Evolutionary conservation across 1,284 basidiomycete genomes (phyloP), one percentile per base, ranked within the genome.

Genomic region (Pterulicium gracile): DNA sequence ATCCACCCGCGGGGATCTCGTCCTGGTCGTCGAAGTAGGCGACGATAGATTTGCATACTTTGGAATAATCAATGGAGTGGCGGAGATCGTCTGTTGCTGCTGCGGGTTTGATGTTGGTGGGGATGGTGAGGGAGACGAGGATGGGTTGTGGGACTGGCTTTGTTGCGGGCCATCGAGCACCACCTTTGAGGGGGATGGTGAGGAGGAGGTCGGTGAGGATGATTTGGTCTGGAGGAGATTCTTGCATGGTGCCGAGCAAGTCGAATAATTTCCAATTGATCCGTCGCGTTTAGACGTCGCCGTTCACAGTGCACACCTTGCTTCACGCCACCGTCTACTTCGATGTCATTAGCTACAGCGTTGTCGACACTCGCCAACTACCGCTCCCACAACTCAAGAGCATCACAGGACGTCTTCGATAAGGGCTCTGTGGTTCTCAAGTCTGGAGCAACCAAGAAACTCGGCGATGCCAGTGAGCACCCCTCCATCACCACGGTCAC

Each of bases 351-450:
- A 45, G 57, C 73, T 35, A 59, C 70, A 40, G 75, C 86, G 22
- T 64, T 88, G 23, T 72, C 85, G 54, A 72, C 70, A 51, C 77
- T 91, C 15, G 78, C 85, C 3, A 72, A 69, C 23, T 88, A 83
- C 63, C 73, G 84, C 45, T 66, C 72, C n/a, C 73, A 78, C 39
- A 82, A 79, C 51, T 72, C 72, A 2, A 68, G 82, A 34, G 74
- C 78, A 23, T 90, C 89, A 0, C 79, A 84, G 54, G 76, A 88
- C 47, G 73, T 77, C 0, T 77, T 91, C 15, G 70, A 81, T 44
- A 70, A 77, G 27, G 88, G 85, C 1, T 54, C 71, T 3, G 52
- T 66, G 0, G 60, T 91, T 1, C 68, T 93, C 36, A 67, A 73
- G 46, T 69, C 68, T 22, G 70, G 74, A 49, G 65, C 55, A 1